Evolutionary conservation across 2,329 filamentous ascomycete species (phyloP), one percentile per base, ranked within the genome.

Genomic region (Diaporthe helianthi): DNA sequence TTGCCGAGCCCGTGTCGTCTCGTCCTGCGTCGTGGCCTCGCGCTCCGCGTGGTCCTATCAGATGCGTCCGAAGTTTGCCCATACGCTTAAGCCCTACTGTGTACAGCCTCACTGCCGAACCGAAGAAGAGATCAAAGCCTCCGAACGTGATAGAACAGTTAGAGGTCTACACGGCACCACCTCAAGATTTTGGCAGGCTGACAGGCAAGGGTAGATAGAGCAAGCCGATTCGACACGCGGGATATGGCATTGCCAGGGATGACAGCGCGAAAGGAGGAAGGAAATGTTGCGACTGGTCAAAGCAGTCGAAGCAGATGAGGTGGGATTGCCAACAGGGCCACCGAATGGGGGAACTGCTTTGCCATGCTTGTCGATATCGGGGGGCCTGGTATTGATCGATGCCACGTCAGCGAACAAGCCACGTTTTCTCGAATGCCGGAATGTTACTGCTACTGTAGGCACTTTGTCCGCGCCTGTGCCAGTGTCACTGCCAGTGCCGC

Each of bases 361-460:
- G n/a, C n/a, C n/a, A 1, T 47, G 55, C 55, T 6, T n/a, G 55
- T 47, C 55, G 49, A 63, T 63, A 63, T 63, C 13, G 29, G 31
- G n/a, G 29, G 29, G 2, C 19, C n/a, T 10, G 24, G 26, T 63
- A 63, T 63, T 26, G 36, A 36, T 61, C 41, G 24, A 63, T 63
- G 58, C 58, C 58, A 63, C 58, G 58, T 63, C 58, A 63, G 58
- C 58, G 58, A 44, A 36, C 58, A 36, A 49, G 58, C 58, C 58
- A 63, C 58, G 58, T 63, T 63, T 49, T 47, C 41, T 49, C 29
- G 58, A 49, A 31, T 36, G 44, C 22, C 41, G 58, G 58, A 63
- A 63, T 49, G 44, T 63, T 10, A 63, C 58, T 36, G 36, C 24
- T 33, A 49, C 58, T 19, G 41, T 47, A 19, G 13, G 38, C 2